A percentile compares a stretch with the other conserved stretches of the same genome.
These are phyloP conservation scores for Psilocybe sp. DNA, from an alignment of 768 basidiomycete species.

Conservation along the genomic window DNA sequence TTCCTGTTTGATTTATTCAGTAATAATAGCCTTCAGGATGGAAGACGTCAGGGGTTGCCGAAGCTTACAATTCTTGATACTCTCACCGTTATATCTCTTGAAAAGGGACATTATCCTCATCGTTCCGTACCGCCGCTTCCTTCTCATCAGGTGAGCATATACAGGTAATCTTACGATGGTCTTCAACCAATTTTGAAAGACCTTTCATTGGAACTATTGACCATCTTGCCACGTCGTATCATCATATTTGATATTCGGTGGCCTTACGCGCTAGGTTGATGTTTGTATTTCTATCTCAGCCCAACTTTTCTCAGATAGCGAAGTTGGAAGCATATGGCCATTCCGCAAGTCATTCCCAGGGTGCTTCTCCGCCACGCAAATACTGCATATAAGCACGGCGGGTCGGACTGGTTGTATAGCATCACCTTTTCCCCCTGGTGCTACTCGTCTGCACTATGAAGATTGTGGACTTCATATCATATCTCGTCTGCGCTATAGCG, in stretches of 20 bases:
- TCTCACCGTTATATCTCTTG: too few species aligned
- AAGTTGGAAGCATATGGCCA: constrained; percentile 15
- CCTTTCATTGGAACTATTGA: background rate
- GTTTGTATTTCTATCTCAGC: background rate
- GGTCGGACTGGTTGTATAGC: background rate
- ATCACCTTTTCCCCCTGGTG: constrained; percentile 2
- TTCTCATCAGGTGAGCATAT: too few species aligned
- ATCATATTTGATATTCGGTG: too few species aligned
- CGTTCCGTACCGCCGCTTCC: too few species aligned
- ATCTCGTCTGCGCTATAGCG: constrained; percentile 7
- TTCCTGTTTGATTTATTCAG: background rate
- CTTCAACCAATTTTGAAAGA: background rate
- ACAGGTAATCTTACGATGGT: too few species aligned
- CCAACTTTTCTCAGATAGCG: background rate
- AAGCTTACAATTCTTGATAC: too few species aligned
- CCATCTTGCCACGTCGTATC: background rate
- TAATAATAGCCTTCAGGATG: too few species aligned
- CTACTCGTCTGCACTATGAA: constrained; percentile 10
- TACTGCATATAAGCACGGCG: constrained; percentile 8
- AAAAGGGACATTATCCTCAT: too few species aligned
- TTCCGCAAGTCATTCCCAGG: constrained; percentile 15
- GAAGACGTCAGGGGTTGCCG: too few species aligned
- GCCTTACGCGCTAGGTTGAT: background rate
- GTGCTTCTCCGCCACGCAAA: constrained; percentile 22
- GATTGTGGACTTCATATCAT: constrained; percentile 7